Conservation (phyloP, 441 rosid species). For the Kokia cookei region DNA sequence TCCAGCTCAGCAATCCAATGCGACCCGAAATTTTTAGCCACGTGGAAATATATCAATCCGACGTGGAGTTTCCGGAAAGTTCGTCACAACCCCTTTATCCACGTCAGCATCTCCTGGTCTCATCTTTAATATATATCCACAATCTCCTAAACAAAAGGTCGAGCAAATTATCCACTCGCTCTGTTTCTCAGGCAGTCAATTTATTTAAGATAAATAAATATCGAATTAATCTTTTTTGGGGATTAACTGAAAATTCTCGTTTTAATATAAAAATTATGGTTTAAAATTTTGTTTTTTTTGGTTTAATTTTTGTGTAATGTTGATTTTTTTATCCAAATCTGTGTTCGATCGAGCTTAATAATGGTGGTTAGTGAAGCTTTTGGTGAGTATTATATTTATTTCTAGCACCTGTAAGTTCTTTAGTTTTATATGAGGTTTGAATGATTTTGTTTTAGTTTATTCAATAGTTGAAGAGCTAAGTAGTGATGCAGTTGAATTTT, state of each 20-base stretch:
- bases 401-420: slow-evolving; percentile 13
- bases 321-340: not conserved
- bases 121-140: slow-evolving; percentile 10
- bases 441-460: not conserved
- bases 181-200: slow-evolving; percentile 18
- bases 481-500: not conserved
- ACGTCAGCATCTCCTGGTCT: slow-evolving; percentile 16
- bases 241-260: not conserved
- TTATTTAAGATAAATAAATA: not conserved
- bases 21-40: slow-evolving; percentile 4
- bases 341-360: slow-evolving; percentile 15
- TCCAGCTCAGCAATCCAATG: slow-evolving; percentile 26
- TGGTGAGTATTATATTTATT: slow-evolving; percentile 11
- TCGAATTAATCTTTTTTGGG: not conserved
- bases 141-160: not conserved
- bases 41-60: slow-evolving; percentile 14
- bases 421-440: not conserved
- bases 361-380: slow-evolving; percentile 21
- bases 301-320: not conserved
- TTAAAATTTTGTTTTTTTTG: not conserved
- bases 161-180: not conserved
- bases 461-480: not conserved
- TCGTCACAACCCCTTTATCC: slow-evolving; percentile 24
- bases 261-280: not conserved
- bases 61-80: slow-evolving; percentile 21